Evolutionary conservation across 2,329 filamentous ascomycete species (phyloP).

Genomic region (Furcasterigmium sp.): DNA sequence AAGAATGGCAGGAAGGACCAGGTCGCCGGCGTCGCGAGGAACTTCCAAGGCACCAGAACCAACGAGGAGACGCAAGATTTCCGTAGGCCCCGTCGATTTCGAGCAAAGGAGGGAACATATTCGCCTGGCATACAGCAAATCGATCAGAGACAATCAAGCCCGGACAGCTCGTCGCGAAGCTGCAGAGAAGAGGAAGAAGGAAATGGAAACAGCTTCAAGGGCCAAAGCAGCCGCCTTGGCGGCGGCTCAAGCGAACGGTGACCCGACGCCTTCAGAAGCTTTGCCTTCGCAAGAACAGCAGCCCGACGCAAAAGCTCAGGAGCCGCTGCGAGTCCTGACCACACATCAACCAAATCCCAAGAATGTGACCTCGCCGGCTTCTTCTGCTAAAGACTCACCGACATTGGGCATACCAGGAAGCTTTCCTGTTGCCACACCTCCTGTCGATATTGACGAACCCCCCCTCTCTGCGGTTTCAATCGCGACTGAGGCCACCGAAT

Average conservation of each 20-base stretch:
- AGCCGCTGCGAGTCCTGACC: background rate
- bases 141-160: slow-evolving; percentile 69
- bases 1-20: slow-evolving; percentile 55
- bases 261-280: background rate
- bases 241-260: slow-evolving; percentile 5
- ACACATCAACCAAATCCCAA: background rate
- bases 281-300: background rate
- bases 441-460: slow-evolving; percentile 36
- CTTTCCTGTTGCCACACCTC: slow-evolving; percentile 41
- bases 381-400: slow-evolving; percentile 49
- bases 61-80: slow-evolving; percentile 45
- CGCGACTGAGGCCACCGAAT: slow-evolving; percentile 60
- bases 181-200: slow-evolving; percentile 47
- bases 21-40: slow-evolving; percentile 30
- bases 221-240: slow-evolving; percentile 27
- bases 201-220: slow-evolving; percentile 40
- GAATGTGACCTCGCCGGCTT: slow-evolving; percentile 4
- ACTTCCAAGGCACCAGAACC: slow-evolving; percentile 29
- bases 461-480: slow-evolving; percentile 56
- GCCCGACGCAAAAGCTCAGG: background rate
- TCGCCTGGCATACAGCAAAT: slow-evolving; percentile 78
- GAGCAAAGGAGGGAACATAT: slow-evolving; percentile 77
- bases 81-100: slow-evolving; percentile 75
- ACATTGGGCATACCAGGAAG: slow-evolving; percentile 62
- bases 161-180: slow-evolving; percentile 48